Percentiles rank a stretch among this genome's conserved stretches.
These are phyloP conservation scores for Magnusiomyces suaveolens DNA, from an alignment of 1,139 yeast genomes.

Conservation along the genomic window DNA sequence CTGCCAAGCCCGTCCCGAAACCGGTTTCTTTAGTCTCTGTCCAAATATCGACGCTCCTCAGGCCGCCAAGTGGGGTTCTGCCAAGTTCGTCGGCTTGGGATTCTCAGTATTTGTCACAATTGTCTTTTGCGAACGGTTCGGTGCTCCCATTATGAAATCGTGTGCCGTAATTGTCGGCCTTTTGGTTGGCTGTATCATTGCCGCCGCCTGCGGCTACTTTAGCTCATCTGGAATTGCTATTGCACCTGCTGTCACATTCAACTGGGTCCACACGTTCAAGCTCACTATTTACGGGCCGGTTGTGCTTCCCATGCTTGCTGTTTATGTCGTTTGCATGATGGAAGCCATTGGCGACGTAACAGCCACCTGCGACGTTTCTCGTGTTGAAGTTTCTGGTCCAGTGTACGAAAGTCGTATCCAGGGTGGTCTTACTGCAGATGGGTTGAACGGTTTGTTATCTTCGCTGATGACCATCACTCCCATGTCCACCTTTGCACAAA, in stretches of 20 bases:
- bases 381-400: constrained; percentile 73
- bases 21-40: constrained; percentile 46
- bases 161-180: constrained; percentile 83
- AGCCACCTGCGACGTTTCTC: constrained; percentile 83
- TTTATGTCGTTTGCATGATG: constrained; percentile 71
- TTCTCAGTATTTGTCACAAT: constrained; percentile 69
- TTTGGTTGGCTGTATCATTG: constrained; percentile 80
- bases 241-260: constrained; percentile 78
- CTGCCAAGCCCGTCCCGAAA: constrained; percentile 28
- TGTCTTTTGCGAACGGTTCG: constrained; percentile 70
- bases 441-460: constrained; percentile 57
- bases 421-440: constrained; percentile 85
- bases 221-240: constrained; percentile 43
- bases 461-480: constrained; percentile 64
- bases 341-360: constrained; percentile 91
- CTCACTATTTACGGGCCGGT: constrained; percentile 71
- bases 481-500: constrained; percentile 83
- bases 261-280: constrained; percentile 80
- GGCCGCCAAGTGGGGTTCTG: constrained; percentile 71
- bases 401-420: constrained; percentile 75
- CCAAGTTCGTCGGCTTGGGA: constrained; percentile 76
- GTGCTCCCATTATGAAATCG: constrained; percentile 87
- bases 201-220: constrained; percentile 84
- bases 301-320: constrained; percentile 76
- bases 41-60: constrained; percentile 39